These are phyloP conservation scores for Phytophthora sansomeana DNA, from an alignment of 352 stramenopile genomes.

Conservation along the genomic window DNA sequence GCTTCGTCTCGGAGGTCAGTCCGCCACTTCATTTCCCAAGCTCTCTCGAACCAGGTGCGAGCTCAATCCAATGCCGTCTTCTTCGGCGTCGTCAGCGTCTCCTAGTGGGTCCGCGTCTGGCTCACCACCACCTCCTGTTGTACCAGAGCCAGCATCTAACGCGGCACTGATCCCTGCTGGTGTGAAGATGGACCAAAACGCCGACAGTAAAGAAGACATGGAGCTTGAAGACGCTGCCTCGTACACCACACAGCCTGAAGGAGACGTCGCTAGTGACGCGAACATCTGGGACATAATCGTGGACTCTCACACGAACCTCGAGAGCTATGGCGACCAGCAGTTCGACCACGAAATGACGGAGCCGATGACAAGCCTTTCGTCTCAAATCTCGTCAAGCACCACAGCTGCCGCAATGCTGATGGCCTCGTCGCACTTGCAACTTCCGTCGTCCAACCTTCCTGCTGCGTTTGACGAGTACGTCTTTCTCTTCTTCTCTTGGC, in stretches of 20 bases:
- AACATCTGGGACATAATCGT: slow-evolving; percentile 50
- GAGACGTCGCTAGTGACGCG: slow-evolving; percentile 67
- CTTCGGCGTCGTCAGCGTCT: slow-evolving; percentile 44
- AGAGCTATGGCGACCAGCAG: slow-evolving; percentile 38
- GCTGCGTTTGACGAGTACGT: slow-evolving; percentile 43
- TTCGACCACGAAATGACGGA: slow-evolving; percentile 49
- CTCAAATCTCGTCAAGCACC: slow-evolving; percentile 16
- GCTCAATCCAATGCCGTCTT: slow-evolving; percentile 70
- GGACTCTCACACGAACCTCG: slow-evolving; percentile 40
- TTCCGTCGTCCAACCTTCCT: slow-evolving; percentile 31
- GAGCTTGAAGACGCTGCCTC: not conserved
- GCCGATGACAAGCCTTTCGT: slow-evolving; percentile 34
- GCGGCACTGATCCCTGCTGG: slow-evolving; percentile 24
- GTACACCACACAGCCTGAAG: slow-evolving; percentile 13
- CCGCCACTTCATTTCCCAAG: slow-evolving; percentile 39
- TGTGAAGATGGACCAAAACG: slow-evolving; percentile 37
- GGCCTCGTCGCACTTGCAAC: slow-evolving; percentile 19
- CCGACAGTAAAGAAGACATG: slow-evolving; percentile 24
- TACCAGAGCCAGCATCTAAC: slow-evolving; percentile 63
- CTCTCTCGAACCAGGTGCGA: slow-evolving; percentile 42
- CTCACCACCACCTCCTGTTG: slow-evolving; percentile 32
- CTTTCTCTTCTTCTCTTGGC: not conserved
- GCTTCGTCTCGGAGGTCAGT: not conserved
- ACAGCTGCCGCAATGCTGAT: slow-evolving; percentile 8
- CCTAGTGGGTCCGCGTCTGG: slow-evolving; percentile 10